Conservation (phyloP, 352 stramenopile genomes). For the Pythium monospermum region DNA sequence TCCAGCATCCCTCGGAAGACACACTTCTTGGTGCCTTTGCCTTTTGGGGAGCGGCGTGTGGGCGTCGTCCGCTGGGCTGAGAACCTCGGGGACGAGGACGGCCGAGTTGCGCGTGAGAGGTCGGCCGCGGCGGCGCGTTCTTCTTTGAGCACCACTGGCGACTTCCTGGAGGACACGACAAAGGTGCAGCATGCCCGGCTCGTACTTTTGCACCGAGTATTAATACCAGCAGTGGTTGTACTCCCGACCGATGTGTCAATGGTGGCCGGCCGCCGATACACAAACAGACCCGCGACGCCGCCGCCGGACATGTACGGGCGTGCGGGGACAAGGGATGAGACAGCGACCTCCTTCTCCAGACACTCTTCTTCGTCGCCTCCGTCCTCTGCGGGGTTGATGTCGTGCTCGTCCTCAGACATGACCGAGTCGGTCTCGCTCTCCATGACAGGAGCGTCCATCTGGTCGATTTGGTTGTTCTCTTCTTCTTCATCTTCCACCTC, state of each 20-base stretch:
- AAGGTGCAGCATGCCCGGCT: slow-evolving; percentile 14
- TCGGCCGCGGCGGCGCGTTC: slow-evolving; percentile 7
- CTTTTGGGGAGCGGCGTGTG: slow-evolving; percentile 8
- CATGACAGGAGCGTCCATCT: neutral
- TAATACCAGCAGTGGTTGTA: too few species aligned
- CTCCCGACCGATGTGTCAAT: too few species aligned
- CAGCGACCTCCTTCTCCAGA: neutral
- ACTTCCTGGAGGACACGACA: slow-evolving; percentile 11
- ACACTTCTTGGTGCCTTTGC: slow-evolving; percentile 15
- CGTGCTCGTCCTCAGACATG: slow-evolving; percentile 3
- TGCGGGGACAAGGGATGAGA: neutral
- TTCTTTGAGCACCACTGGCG: slow-evolving; percentile 14
- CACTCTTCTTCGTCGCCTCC: neutral
- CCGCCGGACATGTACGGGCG: neutral
- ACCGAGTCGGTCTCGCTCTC: neutral
- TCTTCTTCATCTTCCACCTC: neutral
- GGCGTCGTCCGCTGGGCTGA: neutral
- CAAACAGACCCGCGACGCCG: slow-evolving; percentile 2
- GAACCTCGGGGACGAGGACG: too few species aligned
- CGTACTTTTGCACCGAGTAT: too few species aligned
- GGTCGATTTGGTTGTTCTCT: neutral
- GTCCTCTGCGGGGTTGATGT: neutral
- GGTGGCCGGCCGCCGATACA: slow-evolving; percentile 7
- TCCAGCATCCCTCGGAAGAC: slow-evolving; percentile 19
- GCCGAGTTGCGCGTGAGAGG: too few species aligned